Evolutionary conservation across 2,329 filamentous ascomycete genomes (phyloP), one percentile per base, ranked within the genome.

Genomic region (Colletotrichum euphorbiae): DNA sequence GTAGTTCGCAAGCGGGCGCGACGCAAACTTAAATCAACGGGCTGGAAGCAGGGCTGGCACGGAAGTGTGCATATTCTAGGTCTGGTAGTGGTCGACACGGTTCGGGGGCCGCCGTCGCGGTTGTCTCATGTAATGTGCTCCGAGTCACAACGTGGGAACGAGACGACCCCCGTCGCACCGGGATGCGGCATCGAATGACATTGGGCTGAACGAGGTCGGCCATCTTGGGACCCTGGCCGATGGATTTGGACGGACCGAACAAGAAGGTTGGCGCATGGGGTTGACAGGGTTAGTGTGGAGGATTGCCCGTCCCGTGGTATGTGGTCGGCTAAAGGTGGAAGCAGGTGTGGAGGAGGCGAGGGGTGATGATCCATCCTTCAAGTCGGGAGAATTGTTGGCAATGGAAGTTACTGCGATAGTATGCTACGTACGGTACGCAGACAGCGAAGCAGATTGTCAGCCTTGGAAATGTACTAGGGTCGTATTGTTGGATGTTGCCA

Each of bases 191-290:
- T 64, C 52, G 60, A 68, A 28, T 58, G 65, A 63, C 59, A 64
- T 64, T 64, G 60, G 60, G n/a, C 33, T 68, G 64, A n/a, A 31
- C 15, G 4, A 38, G 21, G 15, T 45, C 40, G 36, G 8, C 3
- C 42, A 42, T 36, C 12, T 13, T 38, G 45, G 21, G 40, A 15
- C 31, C 52, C 38, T 48, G 60, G 52, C 9, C 21, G 65, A 63
- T 36, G 51, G 52, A 54, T 48, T 48, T 58, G 65, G 60, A 68
- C 65, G 65, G 65, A 64, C 65, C 65, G 65, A 68, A 64, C 65
- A 64, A 64, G 60, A 59, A 24, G 56, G 54, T 68, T 68, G 65
- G 60, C 65, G 54, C 65, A 64, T 64, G 45, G 60, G 60, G 60
- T 68, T 46, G 46, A 36, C 60, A 48, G 54, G 65, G 65, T 64